Percentiles rank a stretch among this genome's conserved stretches.
Conservation (phyloP, 441 rosid species). For the Isatis lusitanica region DNA sequence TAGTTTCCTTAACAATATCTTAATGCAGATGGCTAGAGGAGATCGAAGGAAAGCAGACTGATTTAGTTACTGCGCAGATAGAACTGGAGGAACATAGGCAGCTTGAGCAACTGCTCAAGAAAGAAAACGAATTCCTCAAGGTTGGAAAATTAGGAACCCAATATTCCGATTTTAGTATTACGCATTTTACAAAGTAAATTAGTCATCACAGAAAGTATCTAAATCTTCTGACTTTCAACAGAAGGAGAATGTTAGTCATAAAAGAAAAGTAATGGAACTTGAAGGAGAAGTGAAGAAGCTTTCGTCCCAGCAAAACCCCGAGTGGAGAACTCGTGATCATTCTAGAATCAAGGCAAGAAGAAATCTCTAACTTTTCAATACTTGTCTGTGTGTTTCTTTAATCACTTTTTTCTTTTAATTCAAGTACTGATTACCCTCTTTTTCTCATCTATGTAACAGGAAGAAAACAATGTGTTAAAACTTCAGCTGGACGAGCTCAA, state of each 20-base stretch:
- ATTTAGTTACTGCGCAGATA: constrained; percentile 67
- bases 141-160: constrained; percentile 39
- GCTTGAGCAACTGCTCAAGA: constrained; percentile 63
- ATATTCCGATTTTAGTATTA: not conserved
- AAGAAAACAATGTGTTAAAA: constrained; percentile 85
- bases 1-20: constrained; percentile 3
- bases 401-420: not conserved
- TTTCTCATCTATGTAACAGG: constrained; percentile 50
- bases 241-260: constrained; percentile 73
- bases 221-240: constrained; percentile 32
- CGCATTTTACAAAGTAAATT: not conserved
- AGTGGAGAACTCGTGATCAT: constrained; percentile 93
- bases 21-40: constrained; percentile 81
- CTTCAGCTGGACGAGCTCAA: constrained; percentile 77
- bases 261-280: constrained; percentile 67
- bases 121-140: constrained; percentile 86
- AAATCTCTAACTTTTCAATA: constrained; percentile 12
- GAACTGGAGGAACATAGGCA: constrained; percentile 79
- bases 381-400: not conserved
- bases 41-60: constrained; percentile 80
- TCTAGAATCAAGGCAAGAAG: constrained; percentile 93
- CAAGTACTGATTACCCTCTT: constrained; percentile 1
- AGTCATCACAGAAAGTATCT: not conserved
- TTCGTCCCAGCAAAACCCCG: constrained; percentile 88
- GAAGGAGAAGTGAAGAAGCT: constrained; percentile 83